Base-by-base conservation (phyloP, 1,284 basidiomycete genomes). In the Malassezia furfur region DNA sequence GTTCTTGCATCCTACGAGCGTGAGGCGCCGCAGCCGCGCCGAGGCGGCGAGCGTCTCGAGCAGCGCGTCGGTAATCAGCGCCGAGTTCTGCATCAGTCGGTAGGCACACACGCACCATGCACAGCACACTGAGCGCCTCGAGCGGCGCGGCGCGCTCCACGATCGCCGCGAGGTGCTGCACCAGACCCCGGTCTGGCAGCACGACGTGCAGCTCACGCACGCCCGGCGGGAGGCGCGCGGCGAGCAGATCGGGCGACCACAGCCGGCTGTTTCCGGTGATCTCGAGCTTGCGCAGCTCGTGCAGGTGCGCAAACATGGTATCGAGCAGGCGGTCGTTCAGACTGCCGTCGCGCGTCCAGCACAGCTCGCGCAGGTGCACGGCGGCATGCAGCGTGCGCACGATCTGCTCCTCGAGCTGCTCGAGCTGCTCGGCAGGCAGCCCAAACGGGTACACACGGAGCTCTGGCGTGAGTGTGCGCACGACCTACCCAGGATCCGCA, bases 281-380 rank as follows among this genome's bases (percentile, higher is more conserved):
- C 55, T 72, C 67, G 30, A 73, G 46, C 21, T 51, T 56, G 11
- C 48, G 54, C 37, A 73, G 52, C 21, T 47, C 41, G 1, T 48
- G 45, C 34, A 62, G 47, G 3, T 34, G 31, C 22, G 56, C 56
- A 40, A 61, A 65, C 35, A 63, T 56, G 22, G 31, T 43, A 17
- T 40, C 58, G n/a, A 71, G 25, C 8, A 69, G 35, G 15, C 69
- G 61, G 34, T 71, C 63, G 37, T 63, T 69, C 37, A 73, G 52
- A 30, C 68, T 70, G 25, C 71, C 71, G 7, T 68, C 67, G 34
- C 71, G 41, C 12, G 71, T 73, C 71, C 71, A 73, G 25, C 58
- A 57, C 39, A 73, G 61, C 38, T 58, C 59, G 17, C 58, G 52
- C 9, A 73, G 52, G 28, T 65, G 55, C 36, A 40, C 38, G 5